These are phyloP conservation scores for Glycine latifolia DNA, from an alignment of 306 rosid species.

Conservation along the genomic window DNA sequence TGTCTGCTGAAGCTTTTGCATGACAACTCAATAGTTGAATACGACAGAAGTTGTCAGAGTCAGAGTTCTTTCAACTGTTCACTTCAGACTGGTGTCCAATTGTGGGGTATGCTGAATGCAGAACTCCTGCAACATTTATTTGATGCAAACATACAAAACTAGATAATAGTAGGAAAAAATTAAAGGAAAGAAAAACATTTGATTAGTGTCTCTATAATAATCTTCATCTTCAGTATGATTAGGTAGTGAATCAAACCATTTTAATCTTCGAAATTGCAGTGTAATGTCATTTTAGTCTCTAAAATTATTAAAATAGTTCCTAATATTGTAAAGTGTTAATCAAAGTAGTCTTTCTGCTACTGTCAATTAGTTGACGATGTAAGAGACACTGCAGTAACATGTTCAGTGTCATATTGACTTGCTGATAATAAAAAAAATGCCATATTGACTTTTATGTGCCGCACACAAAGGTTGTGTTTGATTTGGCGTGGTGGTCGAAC, in stretches of 20 bases:
- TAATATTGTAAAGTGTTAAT: background rate
- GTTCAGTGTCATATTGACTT: no score
- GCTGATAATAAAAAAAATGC: no score
- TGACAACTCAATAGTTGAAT: conserved; percentile 22
- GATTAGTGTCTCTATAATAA: background rate
- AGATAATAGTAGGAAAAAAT: background rate
- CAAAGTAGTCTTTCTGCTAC: background rate
- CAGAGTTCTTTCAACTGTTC: background rate
- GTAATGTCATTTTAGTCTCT: background rate
- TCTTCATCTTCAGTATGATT: background rate
- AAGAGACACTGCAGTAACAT: background rate
- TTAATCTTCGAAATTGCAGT: no score
- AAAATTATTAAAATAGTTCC: background rate
- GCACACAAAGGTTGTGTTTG: no score
- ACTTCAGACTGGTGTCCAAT: conserved; percentile 25
- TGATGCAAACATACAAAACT: conserved; percentile 1
- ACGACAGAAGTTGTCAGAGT: conserved; percentile 24
- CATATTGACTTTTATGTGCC: no score
- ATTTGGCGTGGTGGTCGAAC: no score
- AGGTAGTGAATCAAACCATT: background rate
- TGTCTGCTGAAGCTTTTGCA: conserved; percentile 27
- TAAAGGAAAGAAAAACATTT: conserved; percentile 11
- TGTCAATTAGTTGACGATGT: background rate
- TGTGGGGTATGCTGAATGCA: conserved; percentile 8
- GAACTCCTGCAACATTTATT: conserved; percentile 13